These are phyloP conservation scores for Ustilago hordei DNA, from an alignment of 1,284 basidiomycete species.

Conservation along the genomic window DNA sequence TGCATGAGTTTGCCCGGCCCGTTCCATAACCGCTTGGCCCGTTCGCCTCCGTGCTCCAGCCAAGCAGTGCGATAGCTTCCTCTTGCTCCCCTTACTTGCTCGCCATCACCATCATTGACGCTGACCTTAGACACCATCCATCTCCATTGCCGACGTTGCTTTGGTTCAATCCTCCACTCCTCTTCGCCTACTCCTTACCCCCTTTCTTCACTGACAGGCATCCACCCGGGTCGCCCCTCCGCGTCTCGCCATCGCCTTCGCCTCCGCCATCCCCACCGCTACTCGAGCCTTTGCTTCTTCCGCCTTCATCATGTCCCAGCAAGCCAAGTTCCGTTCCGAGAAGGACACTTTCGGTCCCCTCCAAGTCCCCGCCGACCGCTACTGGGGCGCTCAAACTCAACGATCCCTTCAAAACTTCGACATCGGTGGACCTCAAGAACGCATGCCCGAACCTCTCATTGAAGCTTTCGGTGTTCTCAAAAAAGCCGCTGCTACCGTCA, in stretches of 20 bases:
- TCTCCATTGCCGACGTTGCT: not conserved
- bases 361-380: conserved; percentile 90
- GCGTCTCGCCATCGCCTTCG: conserved; percentile 30
- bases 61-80: too few species aligned
- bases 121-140: conserved; percentile 5
- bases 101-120: conserved; percentile 11
- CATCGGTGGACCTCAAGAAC: conserved; percentile 92
- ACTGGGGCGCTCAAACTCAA: conserved; percentile 99
- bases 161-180: too few species aligned
- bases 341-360: conserved; percentile 90
- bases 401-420: conserved; percentile 98
- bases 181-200: not conserved
- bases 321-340: conserved; percentile 60
- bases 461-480: conserved; percentile 98
- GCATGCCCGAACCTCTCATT: conserved; percentile 92
- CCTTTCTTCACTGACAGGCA: conserved; percentile 7
- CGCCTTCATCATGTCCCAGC: conserved; percentile 45
- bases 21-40: conserved; percentile 21
- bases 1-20: not conserved
- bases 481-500: conserved; percentile 94
- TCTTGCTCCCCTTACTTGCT: not conserved
- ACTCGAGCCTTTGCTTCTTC: conserved; percentile 43
- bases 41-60: conserved; percentile 19
- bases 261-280: conserved; percentile 23
- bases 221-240: conserved; percentile 40